phyloP scores from a whole-genome alignment of 805 yeast species.

The Blastobotrys peoriensis region DNA sequence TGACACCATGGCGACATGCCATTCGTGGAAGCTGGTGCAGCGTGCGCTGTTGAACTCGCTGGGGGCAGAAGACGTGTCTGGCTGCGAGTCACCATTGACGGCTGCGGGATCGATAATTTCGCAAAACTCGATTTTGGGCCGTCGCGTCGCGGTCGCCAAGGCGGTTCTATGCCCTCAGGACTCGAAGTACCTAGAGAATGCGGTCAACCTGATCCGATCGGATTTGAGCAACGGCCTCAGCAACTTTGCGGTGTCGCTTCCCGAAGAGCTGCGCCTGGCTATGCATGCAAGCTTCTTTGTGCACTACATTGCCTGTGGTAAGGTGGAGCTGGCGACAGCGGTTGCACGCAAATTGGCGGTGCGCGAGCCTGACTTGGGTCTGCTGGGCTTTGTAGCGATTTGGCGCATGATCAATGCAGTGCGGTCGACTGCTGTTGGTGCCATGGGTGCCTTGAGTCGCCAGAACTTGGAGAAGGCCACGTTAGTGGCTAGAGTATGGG shows the following conservation, averaged over 20 bases:
- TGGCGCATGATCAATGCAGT: conserved; percentile 8
- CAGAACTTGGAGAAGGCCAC: conserved; percentile 21
- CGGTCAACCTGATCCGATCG: conserved; percentile 20
- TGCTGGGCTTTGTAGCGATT: conserved; percentile 30
- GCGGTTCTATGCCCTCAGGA: conserved; percentile 24
- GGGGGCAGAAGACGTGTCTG: conserved; percentile 6
- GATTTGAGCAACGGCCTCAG: conserved; percentile 11
- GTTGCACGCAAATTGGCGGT: conserved; percentile 12
- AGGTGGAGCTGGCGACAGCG: conserved; percentile 12
- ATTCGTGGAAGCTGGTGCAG: conserved; percentile 22
- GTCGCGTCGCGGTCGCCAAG: conserved; percentile 25
- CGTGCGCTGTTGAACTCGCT: conserved; percentile 18
- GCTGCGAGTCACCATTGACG: conserved; percentile 8
- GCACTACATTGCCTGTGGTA: conserved; percentile 13
- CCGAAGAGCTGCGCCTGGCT: conserved; percentile 24
- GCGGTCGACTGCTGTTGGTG: conserved; percentile 8
- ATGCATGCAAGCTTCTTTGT: conserved; percentile 23
- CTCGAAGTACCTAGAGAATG: conserved; percentile 17
- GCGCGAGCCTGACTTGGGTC: conserved; percentile 20
- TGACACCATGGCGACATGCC: conserved; percentile 28
- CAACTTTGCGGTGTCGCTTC: background rate
- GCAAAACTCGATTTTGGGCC: conserved; percentile 22
- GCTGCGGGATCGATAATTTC: conserved; percentile 25
- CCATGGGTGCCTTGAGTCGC: background rate
- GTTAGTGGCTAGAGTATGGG: conserved; percentile 28